Conservation (phyloP, 208 protist species). For the Polymyxa betae region DNA sequence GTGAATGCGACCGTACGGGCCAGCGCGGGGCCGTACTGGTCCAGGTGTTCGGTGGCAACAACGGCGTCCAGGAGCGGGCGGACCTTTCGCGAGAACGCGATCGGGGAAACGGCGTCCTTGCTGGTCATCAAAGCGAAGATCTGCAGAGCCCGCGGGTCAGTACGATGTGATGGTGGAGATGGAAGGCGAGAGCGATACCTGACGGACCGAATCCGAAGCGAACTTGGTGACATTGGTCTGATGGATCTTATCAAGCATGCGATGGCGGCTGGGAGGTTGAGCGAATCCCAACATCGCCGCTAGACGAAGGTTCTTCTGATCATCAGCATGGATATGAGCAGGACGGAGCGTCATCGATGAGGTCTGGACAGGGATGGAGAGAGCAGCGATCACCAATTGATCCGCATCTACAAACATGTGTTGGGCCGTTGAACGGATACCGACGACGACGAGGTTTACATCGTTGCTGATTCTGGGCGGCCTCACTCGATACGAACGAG, state of each 20-base stretch:
- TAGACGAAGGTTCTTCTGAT: constrained; percentile 47
- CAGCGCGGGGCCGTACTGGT: background rate
- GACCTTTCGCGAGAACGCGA: background rate
- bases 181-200: background rate
- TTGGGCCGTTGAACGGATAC: background rate
- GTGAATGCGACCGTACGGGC: background rate
- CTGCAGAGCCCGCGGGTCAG: background rate
- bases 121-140: constrained; percentile 21
- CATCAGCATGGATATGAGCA: background rate
- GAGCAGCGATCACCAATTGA: constrained; percentile 25
- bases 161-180: too few relatives aligned
- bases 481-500: background rate
- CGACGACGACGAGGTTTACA: background rate
- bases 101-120: background rate
- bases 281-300: constrained; percentile 9
- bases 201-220: background rate
- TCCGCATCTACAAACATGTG: background rate
- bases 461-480: background rate
- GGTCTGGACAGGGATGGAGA: constrained; percentile 1
- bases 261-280: constrained; percentile 11
- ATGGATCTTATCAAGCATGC: background rate
- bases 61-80: background rate
- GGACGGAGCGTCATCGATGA: background rate
- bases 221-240: background rate
- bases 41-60: background rate